Base-by-base conservation (phyloP, 116 monocot genomes). In the Papilionanthe hybrid region DNA sequence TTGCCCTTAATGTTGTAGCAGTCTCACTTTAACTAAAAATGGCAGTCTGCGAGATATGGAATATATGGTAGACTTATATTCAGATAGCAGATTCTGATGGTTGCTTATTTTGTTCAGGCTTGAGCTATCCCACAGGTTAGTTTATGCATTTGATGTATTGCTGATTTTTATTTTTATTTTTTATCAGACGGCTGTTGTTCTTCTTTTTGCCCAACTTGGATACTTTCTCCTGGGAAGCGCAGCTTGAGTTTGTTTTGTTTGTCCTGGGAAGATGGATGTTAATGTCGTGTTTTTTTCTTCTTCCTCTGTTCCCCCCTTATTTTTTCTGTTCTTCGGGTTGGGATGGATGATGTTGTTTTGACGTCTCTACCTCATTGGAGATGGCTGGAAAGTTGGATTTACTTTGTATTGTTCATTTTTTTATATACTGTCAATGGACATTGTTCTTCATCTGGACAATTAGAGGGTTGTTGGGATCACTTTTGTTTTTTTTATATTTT, bases 71-170 rank as follows among this genome's bases (percentile, higher is more conserved):
- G 29, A 71, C 13, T 41, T 71, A n/a, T 29, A 32, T 30, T 8
- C 8, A 25, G 11, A 29, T 71, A 11, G 29, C 17, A 32, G 71
- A 71, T 71, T 71, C 71, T 71, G 71, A 71, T 41, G 41, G 71
- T 13, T 69, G 30, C 5, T 30, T 30, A 15, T 10, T 15, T 30
- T 69, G 28, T 41, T 71, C 71, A 71, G 37, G 71, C 32, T 41
- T 28, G 71, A 71, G 29, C 37, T 71, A 18, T 32, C 37, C 17
- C 53, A 71, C 71, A 71, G 29, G 37, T 17, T 71, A 41, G 71
- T 65, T 65, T 65, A 65, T 65, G 65, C 65, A 65, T 65, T 65
- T 27, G 65, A 65, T 25, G 27, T 65, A 22, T 65, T 71, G 71
- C 6, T 71, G 71, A 71, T 32, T 29, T 71, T 71, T 53, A 15